Evolutionary conservation across 768 basidiomycete genomes (phyloP), one percentile per base, ranked within the genome.

Genomic region (Rhizopogon salebrosus): DNA sequence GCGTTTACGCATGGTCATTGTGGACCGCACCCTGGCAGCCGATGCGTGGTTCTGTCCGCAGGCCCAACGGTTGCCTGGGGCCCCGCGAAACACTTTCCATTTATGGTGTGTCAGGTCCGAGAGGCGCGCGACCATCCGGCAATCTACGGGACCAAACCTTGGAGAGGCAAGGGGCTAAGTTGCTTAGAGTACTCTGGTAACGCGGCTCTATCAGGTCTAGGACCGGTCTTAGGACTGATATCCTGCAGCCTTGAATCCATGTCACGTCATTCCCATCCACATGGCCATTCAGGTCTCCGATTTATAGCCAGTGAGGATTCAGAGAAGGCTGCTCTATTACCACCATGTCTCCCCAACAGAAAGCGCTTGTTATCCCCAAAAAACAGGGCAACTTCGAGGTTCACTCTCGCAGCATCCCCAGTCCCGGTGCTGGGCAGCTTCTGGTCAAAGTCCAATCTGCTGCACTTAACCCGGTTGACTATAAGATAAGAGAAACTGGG

Each of bases 401-500:
- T 34, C 54, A 53, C 3, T 54, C 64, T 10, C 62, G 56, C 8
- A 46, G 56, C 24, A 57, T 70, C 29, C 67, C 67, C 4, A 64
- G 55, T 29, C 75, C 76, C 0, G 68, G 69, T 1, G 57, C 62
- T 2, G 70, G 70, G 6, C 67, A 80, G 55, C 52, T 80, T 11
- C 63, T 80, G 43, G 65, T 79, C 52, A 72, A 73, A 54, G 49
- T 76, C 35, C 57, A 70, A 29, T 57, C 74, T 0, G 58, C 64
- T 5, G 74, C 68, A 1, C 67, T 82, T 10, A 80, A 81, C 57
- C 80, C 79, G 8, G 58, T 74, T 35, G 77, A 72, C 62, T 80
- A 72, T 9, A 68, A 68, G 58, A 64, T 74, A 22, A 68, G 66
- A 36, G 49, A 60, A 45, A 57, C 56, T 45, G 72, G 70, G 9